phyloP scores from a whole-genome alignment of 2,329 filamentous ascomycete genomes.

The Arthrinium puccinioides region DNA sequence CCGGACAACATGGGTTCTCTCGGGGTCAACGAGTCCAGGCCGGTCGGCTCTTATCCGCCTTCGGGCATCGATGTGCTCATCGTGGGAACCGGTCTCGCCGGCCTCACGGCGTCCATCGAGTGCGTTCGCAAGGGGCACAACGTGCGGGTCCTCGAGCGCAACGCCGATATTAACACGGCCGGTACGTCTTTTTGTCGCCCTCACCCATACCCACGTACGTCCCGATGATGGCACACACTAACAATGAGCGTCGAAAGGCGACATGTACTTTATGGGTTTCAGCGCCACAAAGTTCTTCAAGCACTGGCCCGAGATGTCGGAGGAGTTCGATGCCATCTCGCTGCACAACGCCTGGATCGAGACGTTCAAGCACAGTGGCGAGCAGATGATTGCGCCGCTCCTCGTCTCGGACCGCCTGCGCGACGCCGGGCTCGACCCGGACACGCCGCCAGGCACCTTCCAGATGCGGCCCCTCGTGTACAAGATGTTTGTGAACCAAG shows the following conservation, averaged over 20 bases:
- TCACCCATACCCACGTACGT: background rate
- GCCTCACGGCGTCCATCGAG: conserved; percentile 54
- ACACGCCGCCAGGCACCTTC: conserved; percentile 44
- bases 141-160: conserved; percentile 39
- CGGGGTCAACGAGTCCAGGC: conserved; percentile 30
- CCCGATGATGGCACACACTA: background rate
- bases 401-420: conserved; percentile 42
- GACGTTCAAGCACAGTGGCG: conserved; percentile 46
- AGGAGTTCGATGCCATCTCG: conserved; percentile 43
- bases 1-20: conserved; percentile 16
- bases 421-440: conserved; percentile 25
- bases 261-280: conserved; percentile 55
- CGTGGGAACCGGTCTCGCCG: conserved; percentile 51
- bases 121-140: conserved; percentile 52
- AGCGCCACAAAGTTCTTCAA: conserved; percentile 47
- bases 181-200: conserved; percentile 30
- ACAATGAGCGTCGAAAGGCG: conserved; percentile 28
- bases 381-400: conserved; percentile 37
- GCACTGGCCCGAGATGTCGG: conserved; percentile 45
- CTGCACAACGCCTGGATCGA: conserved; percentile 48
- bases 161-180: conserved; percentile 41
- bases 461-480: conserved; percentile 50
- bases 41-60: conserved; percentile 42
- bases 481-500: conserved; percentile 44
- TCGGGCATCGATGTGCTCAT: conserved; percentile 42